Conservation (phyloP, 2,329 filamentous ascomycete genomes). For the Pseudogymnoascus sp. region DNA sequence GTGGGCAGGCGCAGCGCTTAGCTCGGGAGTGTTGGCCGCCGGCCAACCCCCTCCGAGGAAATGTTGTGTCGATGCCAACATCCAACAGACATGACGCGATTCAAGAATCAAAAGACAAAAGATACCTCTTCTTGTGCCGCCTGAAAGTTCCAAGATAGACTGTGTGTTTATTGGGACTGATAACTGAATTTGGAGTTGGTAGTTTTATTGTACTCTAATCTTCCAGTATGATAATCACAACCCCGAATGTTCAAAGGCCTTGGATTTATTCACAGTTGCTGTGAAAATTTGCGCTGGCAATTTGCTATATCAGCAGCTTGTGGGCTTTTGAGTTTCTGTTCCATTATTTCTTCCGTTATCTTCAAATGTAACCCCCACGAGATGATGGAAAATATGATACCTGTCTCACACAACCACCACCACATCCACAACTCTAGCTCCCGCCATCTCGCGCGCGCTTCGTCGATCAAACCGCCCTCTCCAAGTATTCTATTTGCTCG, state of each 20-base stretch:
- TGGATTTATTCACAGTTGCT: neutral
- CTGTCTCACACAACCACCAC: neutral
- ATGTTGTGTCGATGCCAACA: neutral
- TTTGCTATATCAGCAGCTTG: neutral
- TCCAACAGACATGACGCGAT: neutral
- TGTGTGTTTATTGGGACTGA: neutral
- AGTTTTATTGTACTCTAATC: neutral
- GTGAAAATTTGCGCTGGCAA: neutral
- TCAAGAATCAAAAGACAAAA: neutral
- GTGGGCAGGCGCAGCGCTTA: slow-evolving; percentile 1
- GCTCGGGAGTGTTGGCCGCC: neutral
- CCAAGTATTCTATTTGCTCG: slow-evolving; percentile 42
- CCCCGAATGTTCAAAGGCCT: neutral
- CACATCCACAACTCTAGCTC: neutral
- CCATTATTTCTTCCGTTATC: neutral
- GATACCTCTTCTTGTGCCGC: neutral
- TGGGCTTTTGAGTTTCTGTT: neutral
- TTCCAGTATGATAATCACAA: neutral
- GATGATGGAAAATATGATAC: neutral
- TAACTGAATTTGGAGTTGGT: neutral
- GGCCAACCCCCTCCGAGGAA: neutral
- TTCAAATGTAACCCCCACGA: neutral
- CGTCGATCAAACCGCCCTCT: neutral
- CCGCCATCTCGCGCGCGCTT: neutral
- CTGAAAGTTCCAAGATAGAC: neutral